These are phyloP conservation scores for Takakia lepidozioides DNA, from an alignment of 225 moss, liverwort and hornwort species.

Conservation along the genomic window DNA sequence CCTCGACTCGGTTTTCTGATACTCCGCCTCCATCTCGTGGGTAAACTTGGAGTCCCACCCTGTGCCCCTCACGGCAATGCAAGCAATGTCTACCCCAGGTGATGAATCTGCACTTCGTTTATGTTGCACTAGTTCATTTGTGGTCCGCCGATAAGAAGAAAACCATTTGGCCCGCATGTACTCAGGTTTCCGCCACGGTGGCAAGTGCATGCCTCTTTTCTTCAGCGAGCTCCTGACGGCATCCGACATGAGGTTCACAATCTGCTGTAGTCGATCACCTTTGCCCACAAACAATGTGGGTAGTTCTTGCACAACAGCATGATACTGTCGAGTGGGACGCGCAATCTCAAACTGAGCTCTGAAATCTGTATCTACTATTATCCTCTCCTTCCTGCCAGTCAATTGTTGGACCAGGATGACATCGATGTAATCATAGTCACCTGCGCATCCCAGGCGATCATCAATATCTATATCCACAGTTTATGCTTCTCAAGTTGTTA, in stretches of 20 bases:
- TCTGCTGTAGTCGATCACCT: slow-evolving; percentile 58
- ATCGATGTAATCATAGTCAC: slow-evolving; percentile 87
- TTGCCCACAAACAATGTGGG: slow-evolving; percentile 58
- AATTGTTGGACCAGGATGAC: slow-evolving; percentile 18
- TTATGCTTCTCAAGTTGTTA: too few relatives aligned
- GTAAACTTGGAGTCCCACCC: slow-evolving; percentile 68
- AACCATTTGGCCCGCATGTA: slow-evolving; percentile 90
- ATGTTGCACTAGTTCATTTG: slow-evolving; percentile 27
- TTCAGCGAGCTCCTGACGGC: slow-evolving; percentile 73
- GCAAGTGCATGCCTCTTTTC: slow-evolving; percentile 74
- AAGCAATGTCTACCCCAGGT: slow-evolving; percentile 17
- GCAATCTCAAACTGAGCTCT: slow-evolving; percentile 83
- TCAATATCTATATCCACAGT: too few relatives aligned
- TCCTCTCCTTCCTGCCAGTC: slow-evolving; percentile 25
- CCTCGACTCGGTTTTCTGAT: slow-evolving; percentile 32
- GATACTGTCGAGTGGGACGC: slow-evolving; percentile 56
- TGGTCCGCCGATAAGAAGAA: slow-evolving; percentile 68
- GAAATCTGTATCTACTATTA: slow-evolving; percentile 72
- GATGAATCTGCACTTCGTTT: slow-evolving; percentile 4
- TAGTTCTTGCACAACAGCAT: slow-evolving; percentile 39
- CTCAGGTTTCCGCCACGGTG: slow-evolving; percentile 89
- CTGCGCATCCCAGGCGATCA: too few relatives aligned
- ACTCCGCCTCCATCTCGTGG: slow-evolving; percentile 53
- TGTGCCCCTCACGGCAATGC: slow-evolving; percentile 39
- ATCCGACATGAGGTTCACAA: slow-evolving; percentile 69